These are phyloP conservation scores for Trametes coccinea DNA, from an alignment of 768 basidiomycete genomes.

Conservation along the genomic window DNA sequence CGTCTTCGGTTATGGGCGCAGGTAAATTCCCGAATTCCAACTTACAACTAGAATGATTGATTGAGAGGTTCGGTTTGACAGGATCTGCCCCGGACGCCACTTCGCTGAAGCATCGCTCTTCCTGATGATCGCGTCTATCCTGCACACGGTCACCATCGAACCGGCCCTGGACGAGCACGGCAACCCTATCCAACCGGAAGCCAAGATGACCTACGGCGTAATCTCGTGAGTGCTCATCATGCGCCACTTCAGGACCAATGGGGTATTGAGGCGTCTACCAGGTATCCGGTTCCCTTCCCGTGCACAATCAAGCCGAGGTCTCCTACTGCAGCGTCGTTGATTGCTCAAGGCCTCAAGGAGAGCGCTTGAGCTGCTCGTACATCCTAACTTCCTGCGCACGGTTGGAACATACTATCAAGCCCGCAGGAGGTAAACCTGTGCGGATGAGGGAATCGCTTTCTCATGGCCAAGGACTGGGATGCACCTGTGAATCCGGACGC, in stretches of 20 bases:
- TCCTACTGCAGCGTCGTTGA: neutral
- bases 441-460: too few species aligned
- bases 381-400: too few species aligned
- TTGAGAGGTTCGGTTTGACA: neutral
- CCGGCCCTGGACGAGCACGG: constrained; percentile 17
- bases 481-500: too few species aligned
- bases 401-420: too few species aligned
- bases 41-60: too few species aligned
- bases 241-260: too few species aligned
- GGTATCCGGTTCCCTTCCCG: constrained; percentile 10
- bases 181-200: constrained; percentile 7
- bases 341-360: constrained; percentile 4
- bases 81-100: constrained; percentile 17
- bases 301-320: constrained; percentile 18
- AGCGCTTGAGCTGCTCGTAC: neutral
- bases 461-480: too few species aligned
- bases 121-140: constrained; percentile 16
- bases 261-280: neutral
- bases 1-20: constrained; percentile 21
- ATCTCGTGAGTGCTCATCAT: constrained; percentile 10
- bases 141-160: constrained; percentile 13
- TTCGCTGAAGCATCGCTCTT: constrained; percentile 18
- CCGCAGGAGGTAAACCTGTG: too few species aligned
- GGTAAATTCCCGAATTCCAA: too few species aligned
- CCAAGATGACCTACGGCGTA: constrained; percentile 16